Base-by-base conservation (phyloP, 2,329 filamentous ascomycete genomes). In the Exserohilum rostratum region DNA sequence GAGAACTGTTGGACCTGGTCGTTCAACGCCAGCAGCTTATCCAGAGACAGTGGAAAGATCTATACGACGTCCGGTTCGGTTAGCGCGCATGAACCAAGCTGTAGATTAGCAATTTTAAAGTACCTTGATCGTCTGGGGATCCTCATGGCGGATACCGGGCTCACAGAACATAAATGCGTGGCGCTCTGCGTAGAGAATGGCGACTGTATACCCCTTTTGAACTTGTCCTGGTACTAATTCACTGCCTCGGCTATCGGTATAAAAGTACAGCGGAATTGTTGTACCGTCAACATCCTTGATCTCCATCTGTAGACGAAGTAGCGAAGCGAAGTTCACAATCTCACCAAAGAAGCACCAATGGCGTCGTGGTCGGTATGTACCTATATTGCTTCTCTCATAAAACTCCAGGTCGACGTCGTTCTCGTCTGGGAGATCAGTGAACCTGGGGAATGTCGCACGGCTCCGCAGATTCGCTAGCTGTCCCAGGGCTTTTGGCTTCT, bases 261-360 rank as follows among this genome's bases (percentile, higher is more conserved):
- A 45, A 46, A 73, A 74, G 55, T 50, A 51, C 9, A 74, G 52
- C 20, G 63, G 66, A 54, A 72, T 49, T 22, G n/a, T 25, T 65
- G 10, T 53, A 37, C 47, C 65, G 13, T 65, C 53, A 45, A 68
- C 46, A 64, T 73, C 67, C 46, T 52, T 62, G 33, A 71, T 35
- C 33, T 57, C 47, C 43, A 73, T 48, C 35, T 69, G 33, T 34
- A 71, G 55, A 58, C 57, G 64, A 47, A 46, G 18, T 10, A 70
- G 42, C 29, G 38, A 55, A 13, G 31, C 46, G 58, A 60, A 48
- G 34, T 57, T 13, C 50, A 55, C 31, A 69, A 74, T 59, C 43
- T 69, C 59, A 27, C 40, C 65, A 12, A 66, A 45, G 35, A 66
- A 66, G 53, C 57, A 67, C 62, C 60, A 67, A 45, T 62, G 53